A percentile compares a stretch with the other conserved stretches of the same genome.
phyloP scores from a whole-genome alignment of 208 protist genomes.

The Leishmania braziliensis region DNA sequence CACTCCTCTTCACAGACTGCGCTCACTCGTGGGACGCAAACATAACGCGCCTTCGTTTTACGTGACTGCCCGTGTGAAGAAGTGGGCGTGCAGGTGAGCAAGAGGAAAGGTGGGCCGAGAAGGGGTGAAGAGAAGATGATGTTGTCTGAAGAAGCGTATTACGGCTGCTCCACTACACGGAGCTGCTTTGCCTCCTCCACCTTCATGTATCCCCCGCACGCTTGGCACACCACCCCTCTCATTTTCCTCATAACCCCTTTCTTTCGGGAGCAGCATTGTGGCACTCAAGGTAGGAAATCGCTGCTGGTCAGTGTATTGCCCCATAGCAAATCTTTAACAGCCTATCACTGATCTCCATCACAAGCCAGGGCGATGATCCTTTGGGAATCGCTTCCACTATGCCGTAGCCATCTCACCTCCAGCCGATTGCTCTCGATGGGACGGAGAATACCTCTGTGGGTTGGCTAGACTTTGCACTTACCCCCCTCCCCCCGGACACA shows the following conservation, averaged over 20 bases:
- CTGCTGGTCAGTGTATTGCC: not conserved
- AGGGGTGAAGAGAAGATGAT: not conserved
- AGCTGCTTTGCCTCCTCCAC: not conserved
- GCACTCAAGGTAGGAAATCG: not conserved
- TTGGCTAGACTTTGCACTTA: not conserved
- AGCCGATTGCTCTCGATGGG: not conserved
- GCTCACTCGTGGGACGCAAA: not conserved
- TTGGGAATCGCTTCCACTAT: not conserved
- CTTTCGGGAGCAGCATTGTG: slow-evolving; percentile 5
- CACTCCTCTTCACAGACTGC: not conserved
- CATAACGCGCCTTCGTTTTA: no score
- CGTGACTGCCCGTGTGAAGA: not conserved
- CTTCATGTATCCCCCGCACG: not conserved
- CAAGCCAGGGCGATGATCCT: not conserved
- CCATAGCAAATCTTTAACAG: not conserved
- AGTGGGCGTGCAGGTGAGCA: not conserved
- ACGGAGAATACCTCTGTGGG: not conserved
- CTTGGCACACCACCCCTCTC: not conserved
- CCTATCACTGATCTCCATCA: not conserved
- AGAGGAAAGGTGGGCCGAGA: not conserved
- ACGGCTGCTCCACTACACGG: not conserved
- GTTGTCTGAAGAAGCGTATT: not conserved
- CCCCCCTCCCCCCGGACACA: no score
- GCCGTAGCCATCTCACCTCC: not conserved
- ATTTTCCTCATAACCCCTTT: slow-evolving; percentile 2